Base-by-base conservation (phyloP, 495 filamentous ascomycete species). In the Alectoria sarmentosa region DNA sequence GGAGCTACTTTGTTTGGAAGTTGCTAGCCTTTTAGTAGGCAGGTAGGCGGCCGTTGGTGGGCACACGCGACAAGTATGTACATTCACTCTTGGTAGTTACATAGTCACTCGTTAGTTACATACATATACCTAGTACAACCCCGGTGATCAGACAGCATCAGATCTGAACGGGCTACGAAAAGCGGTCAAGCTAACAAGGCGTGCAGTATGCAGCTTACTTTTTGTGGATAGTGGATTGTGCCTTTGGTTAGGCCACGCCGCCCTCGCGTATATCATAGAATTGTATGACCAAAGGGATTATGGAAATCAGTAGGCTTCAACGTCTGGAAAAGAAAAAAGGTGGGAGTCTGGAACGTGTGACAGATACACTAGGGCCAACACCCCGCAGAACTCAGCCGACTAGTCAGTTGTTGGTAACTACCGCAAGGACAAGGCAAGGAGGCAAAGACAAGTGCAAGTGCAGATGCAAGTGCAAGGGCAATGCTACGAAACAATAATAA, bases 131-230 rank as follows among this genome's bases (percentile, higher is more conserved):
- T n/a, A n/a, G n/a, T 11, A 56, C n/a, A 34, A 56, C 61, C 26
- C 61, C 61, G 48, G 61, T 63, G 61, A 63, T 63, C 61, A 49
- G n/a, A n/a, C n/a, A n/a, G n/a, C n/a, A n/a, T n/a, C n/a, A 48
- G 48, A 63, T 63, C 61, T 49, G 61, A 49, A 49, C 46, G 60
- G 61, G 61, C 61, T 46, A 56, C 61, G 61, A 58, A 58, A 63
- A 57, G 61, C 61, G 61, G 61, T 58, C 61, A 63, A 58, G 61
- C 61, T 63, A 63, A 37, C 5, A 37, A 63, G 37, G 61, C 4
- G n/a, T n/a, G n/a, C n/a, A n/a, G n/a, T 32, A 52, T 63, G 61
- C 61, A 58, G 61, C 48, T 61, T 57, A 48, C 59, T 44, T 60
- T n/a, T 39, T 60, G 41, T 44, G 41, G 41, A 17, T 21, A 44